phyloP scores from a whole-genome alignment of 768 basidiomycete species.

The Candolleomyces aberdarensis region DNA sequence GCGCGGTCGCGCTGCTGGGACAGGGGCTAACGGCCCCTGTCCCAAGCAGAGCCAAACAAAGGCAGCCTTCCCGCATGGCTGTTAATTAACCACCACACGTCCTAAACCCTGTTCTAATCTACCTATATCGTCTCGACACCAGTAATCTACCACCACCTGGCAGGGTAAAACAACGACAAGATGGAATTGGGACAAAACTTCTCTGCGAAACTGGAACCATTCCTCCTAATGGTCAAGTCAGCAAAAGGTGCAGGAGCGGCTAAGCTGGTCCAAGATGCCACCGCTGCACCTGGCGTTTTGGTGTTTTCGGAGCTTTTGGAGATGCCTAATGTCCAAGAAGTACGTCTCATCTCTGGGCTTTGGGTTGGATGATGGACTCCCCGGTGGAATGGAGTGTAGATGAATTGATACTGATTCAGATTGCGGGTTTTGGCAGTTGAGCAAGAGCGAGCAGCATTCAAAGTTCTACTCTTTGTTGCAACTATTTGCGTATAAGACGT shows the following conservation, averaged over 20 bases:
- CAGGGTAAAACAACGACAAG: not conserved
- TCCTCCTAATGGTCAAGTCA: slow-evolving; percentile 87
- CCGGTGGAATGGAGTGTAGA: not conserved
- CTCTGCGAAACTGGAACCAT: slow-evolving; percentile 78
- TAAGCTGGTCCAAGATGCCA: slow-evolving; percentile 83
- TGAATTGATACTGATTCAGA: not conserved
- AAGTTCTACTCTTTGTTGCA: slow-evolving; percentile 66
- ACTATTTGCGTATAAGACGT: slow-evolving; percentile 89
- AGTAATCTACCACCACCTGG: no score
- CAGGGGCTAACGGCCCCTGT: no score
- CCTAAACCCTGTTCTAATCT: no score
- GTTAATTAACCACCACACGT: no score
- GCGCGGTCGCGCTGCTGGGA: no score
- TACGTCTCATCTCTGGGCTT: slow-evolving; percentile 28
- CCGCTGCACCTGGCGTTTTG: slow-evolving; percentile 85
- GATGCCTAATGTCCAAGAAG: slow-evolving; percentile 81
- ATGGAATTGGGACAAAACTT: slow-evolving; percentile 69
- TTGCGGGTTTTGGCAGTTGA: slow-evolving; percentile 50
- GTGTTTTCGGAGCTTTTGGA: slow-evolving; percentile 90
- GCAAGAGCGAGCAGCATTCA: slow-evolving; percentile 57
- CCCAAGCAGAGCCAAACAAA: no score
- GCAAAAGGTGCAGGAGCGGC: slow-evolving; percentile 91
- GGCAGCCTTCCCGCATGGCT: no score
- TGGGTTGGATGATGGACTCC: not conserved
- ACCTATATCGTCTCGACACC: no score